Evolutionary conservation across 2,329 filamentous ascomycete genomes (phyloP), one percentile per base, ranked within the genome.

Genomic region (Exophiala mesophila): DNA sequence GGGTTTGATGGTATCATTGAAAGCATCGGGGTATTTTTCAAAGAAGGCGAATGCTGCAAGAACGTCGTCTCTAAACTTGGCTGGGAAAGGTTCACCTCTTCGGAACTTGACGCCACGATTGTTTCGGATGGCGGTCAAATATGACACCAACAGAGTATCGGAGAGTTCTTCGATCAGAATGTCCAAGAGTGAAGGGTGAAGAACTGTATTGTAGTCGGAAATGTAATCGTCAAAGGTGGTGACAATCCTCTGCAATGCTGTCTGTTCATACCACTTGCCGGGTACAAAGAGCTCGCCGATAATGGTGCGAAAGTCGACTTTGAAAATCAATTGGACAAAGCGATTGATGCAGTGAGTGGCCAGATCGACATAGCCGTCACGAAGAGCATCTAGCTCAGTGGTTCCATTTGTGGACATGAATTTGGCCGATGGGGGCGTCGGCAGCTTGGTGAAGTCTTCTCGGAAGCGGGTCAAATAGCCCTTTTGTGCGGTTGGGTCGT

Each of bases 191-290:
- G 85, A 88, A 54, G 87, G 83, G 67, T 96, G 88, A 20, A 96
- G 76, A 15, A 94, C 84, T 39, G 79, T 73, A 46, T 80, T 77
- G 70, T 96, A 96, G 67, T 98, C 90, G 58, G 76, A 69, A 55
- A 97, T 77, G 67, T 98, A 98, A 66, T 97, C 92, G 55, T 94
- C 87, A 60, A 98, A 90, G 0, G 92, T 98, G 18, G 84, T 87
- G 34, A 88, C 84, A 71, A 98, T 95, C 56, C 90, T 87, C 58
- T 88, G 88, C 80, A 98, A 90, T 42, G 85, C 83, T 29, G 83
- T 88, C 57, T 81, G 79, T 30, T 76, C 70, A 66, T 98, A 98
- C 92, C 92, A 98, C 50, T 79, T 78, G 8, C 45, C 50, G 6
- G 80, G 73, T 0, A 89, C 96, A 71, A 97, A 98, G 69, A 97